Conservation (phyloP, 805 yeast species). For the Wickerhamomyces subpelliculosus region DNA sequence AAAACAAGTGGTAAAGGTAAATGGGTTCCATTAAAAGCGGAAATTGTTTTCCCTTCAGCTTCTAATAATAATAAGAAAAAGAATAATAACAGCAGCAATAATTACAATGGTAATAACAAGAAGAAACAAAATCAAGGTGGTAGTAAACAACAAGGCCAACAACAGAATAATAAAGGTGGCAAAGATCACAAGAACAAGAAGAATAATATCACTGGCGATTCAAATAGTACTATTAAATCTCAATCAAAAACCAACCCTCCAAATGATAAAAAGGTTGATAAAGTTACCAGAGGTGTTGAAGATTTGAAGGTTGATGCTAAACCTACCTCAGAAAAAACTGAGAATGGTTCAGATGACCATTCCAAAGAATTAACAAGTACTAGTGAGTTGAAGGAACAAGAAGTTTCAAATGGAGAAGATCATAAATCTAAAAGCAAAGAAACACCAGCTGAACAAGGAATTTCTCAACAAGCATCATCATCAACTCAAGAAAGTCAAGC, state of each 20-base stretch:
- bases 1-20: constrained; percentile 40
- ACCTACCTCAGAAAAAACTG: background rate
- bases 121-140: constrained; percentile 1
- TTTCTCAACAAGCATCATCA: too few species aligned
- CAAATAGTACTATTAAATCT: background rate
- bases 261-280: background rate
- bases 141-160: constrained; percentile 8
- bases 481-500: too few species aligned
- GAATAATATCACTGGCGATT: constrained; percentile 1
- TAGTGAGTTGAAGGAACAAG: too few species aligned
- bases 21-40: constrained; percentile 61
- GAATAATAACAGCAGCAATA: constrained; percentile 2
- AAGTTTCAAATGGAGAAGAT: too few species aligned
- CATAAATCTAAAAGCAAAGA: background rate
- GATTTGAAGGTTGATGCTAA: background rate
- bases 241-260: background rate
- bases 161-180: constrained; percentile 2
- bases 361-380: too few species aligned
- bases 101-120: too few species aligned
- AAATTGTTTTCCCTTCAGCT: constrained; percentile 31
- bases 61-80: constrained; percentile 3
- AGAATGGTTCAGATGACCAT: background rate
- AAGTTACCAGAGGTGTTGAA: background rate
- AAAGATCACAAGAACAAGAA: constrained; percentile 4
- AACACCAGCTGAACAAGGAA: background rate